Conservation (phyloP, 2,329 filamentous ascomycete genomes). For the Rasamsonia emersonii region DNA sequence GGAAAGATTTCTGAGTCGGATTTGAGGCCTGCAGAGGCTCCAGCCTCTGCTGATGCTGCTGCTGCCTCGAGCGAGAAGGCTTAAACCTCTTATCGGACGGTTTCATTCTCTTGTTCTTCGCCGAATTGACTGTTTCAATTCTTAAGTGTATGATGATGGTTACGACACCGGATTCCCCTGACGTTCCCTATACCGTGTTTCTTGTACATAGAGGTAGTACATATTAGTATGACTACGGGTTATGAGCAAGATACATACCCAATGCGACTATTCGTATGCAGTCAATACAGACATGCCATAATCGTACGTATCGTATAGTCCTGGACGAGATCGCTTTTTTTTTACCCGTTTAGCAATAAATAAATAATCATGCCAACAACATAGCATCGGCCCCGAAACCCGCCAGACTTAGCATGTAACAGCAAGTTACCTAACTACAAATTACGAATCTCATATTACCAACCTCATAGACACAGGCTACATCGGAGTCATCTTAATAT, state of each 20-base stretch:
- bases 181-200: too few relatives aligned
- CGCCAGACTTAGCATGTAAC: too few relatives aligned
- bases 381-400: too few relatives aligned
- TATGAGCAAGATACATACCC: neutral
- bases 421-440: too few relatives aligned
- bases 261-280: neutral
- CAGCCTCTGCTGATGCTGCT: slow-evolving; percentile 31
- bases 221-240: neutral
- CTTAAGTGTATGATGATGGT: too few relatives aligned
- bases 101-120: slow-evolving; percentile 17
- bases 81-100: slow-evolving; percentile 16
- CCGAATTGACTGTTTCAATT: too few relatives aligned
- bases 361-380: too few relatives aligned
- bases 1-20: slow-evolving; percentile 34
- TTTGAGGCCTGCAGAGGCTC: slow-evolving; percentile 31
- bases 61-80: slow-evolving; percentile 8
- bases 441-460: too few relatives aligned
- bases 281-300: neutral
- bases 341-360: too few relatives aligned
- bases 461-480: too few relatives aligned
- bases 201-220: neutral
- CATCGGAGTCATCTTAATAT: neutral
- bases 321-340: too few relatives aligned
- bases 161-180: too few relatives aligned
- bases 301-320: neutral